phyloP scores from a whole-genome alignment of 1,284 basidiomycete species.

The Athelia psychrophila region DNA sequence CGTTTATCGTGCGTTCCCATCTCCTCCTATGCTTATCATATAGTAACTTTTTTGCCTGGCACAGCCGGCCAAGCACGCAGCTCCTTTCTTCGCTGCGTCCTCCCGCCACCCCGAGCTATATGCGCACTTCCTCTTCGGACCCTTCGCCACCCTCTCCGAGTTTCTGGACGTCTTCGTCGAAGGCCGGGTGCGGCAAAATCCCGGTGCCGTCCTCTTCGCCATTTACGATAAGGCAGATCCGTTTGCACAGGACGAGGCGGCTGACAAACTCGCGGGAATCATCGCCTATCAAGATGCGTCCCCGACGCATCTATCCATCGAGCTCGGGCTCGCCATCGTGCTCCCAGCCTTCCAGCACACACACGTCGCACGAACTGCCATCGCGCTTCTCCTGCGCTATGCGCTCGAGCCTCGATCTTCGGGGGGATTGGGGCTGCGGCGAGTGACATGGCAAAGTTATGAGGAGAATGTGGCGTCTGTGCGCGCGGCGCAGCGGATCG shows the following conservation, averaged over 20 bases:
- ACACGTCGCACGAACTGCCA: constrained; percentile 30
- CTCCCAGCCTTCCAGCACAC: constrained; percentile 21
- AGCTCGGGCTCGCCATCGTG: background rate
- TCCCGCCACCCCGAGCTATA: background rate
- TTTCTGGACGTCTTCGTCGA: background rate
- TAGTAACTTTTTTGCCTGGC: constrained; percentile 2
- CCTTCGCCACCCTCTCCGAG: background rate
- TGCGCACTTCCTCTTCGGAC: background rate
- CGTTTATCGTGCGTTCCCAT: background rate
- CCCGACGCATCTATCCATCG: background rate
- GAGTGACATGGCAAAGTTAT: constrained; percentile 36
- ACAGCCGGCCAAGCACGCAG: background rate
- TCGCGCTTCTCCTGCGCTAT: constrained; percentile 28
- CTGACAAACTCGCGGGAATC: background rate
- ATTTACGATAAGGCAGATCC: background rate
- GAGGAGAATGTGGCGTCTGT: constrained; percentile 26
- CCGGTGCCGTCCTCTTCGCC: background rate
- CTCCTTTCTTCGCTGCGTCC: background rate
- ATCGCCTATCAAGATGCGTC: background rate
- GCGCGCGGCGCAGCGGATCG: constrained; percentile 27
- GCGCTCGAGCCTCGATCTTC: constrained; percentile 10
- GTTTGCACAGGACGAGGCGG: background rate
- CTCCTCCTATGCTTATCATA: background rate
- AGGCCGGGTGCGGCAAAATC: background rate
- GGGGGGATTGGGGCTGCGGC: constrained; percentile 27